A percentile compares a stretch with the other conserved stretches of the same genome.
Conservation (phyloP, 176 grass and related monocot species). For the Typha latifolia region DNA sequence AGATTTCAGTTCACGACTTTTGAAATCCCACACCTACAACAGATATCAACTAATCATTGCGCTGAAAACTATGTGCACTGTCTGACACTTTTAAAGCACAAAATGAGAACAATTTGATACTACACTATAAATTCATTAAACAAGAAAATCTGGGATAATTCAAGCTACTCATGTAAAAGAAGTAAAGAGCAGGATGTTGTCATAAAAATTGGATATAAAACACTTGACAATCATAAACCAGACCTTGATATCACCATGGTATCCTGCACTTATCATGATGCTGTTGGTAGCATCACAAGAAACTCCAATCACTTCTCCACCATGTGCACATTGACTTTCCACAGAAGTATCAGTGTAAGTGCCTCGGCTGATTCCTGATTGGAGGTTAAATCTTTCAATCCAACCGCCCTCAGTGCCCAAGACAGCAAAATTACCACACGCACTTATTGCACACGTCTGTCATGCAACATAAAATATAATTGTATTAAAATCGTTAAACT, state of each 20-base stretch:
- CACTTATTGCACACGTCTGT: constrained; percentile 92
- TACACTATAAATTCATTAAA: no score
- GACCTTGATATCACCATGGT: constrained; percentile 92
- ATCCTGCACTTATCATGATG: constrained; percentile 77
- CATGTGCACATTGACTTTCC: constrained; percentile 61
- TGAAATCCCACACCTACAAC: constrained; percentile 83
- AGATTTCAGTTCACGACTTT: constrained; percentile 53
- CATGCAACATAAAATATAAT: constrained; percentile 14
- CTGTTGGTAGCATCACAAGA: constrained; percentile 85
- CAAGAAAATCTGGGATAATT: no score
- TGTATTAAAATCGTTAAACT: background rate
- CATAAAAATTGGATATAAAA: background rate
- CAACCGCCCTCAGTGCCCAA: constrained; percentile 89
- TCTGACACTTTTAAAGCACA: background rate
- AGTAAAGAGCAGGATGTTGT: background rate
- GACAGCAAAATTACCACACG: constrained; percentile 83
- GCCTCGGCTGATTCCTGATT: constrained; percentile 77
- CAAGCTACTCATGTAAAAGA: background rate
- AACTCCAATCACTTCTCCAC: constrained; percentile 80
- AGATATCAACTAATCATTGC: constrained; percentile 2
- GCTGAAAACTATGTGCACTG: background rate
- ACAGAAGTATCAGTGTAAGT: constrained; percentile 49
- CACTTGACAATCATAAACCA: no score
- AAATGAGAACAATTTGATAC: background rate
- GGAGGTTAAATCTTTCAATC: constrained; percentile 96